Percentiles rank a stretch among this genome's conserved stretches.
These are phyloP conservation scores for Tylopilus balloui DNA, from an alignment of 768 basidiomycete genomes.

Conservation along the genomic window DNA sequence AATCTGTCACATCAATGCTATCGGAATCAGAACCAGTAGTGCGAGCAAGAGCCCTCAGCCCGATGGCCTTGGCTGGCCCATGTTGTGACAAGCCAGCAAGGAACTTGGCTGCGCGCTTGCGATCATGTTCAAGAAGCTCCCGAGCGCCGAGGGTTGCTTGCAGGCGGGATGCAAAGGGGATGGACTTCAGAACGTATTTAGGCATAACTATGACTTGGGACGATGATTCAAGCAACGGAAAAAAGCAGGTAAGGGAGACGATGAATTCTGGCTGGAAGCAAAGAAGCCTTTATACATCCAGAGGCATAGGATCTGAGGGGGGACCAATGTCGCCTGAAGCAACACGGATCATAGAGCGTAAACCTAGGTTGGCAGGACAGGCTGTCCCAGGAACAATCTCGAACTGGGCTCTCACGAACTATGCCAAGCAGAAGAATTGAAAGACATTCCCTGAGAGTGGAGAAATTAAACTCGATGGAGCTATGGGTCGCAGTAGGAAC, in stretches of 20 bases:
- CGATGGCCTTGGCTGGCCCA: slow-evolving; percentile 39
- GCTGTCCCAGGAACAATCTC: neutral
- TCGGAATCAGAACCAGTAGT: neutral
- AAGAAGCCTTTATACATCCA: slow-evolving; percentile 17
- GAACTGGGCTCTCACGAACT: neutral
- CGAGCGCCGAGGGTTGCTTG: slow-evolving; percentile 36
- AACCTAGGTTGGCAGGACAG: neutral
- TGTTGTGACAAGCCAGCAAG: slow-evolving; percentile 51
- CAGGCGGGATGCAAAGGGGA: slow-evolving; percentile 47
- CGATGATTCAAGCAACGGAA: neutral
- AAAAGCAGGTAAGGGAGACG: neutral
- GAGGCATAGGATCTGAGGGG: neutral
- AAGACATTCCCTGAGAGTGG: neutral
- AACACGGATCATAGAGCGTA: neutral
- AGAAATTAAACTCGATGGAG: neutral
- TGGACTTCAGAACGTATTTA: slow-evolving; percentile 31
- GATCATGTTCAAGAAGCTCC: slow-evolving; percentile 50
- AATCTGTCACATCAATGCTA: slow-evolving; percentile 54
- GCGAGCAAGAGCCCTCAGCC: slow-evolving; percentile 13
- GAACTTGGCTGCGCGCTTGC: slow-evolving; percentile 51
- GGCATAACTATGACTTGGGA: slow-evolving; percentile 32
- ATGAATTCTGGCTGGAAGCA: neutral
- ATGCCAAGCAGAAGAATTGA: neutral
- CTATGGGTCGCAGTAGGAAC: neutral
- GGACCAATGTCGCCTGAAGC: neutral